Evolutionary conservation across 2,329 filamentous ascomycete species (phyloP).

Genomic region (Aspergillus bombycis): DNA sequence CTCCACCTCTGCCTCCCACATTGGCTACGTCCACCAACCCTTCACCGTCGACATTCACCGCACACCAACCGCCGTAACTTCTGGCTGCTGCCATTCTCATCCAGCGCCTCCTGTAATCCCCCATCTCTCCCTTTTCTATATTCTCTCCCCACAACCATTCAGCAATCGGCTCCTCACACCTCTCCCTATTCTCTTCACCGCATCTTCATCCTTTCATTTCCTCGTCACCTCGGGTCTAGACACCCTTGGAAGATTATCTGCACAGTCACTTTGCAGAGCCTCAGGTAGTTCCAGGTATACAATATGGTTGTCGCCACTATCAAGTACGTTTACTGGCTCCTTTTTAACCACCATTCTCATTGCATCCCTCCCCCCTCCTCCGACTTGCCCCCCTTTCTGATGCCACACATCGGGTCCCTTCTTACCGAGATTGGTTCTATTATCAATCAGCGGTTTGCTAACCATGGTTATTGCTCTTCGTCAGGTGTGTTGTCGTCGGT

Average conservation of each 20-base stretch:
- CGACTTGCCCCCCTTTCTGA: constrained; percentile 13
- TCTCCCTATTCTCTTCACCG: constrained; percentile 7
- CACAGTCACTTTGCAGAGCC: constrained; percentile 15
- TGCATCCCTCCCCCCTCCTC: constrained; percentile 12
- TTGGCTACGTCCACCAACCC: constrained; percentile 20
- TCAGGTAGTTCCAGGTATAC: constrained; percentile 18
- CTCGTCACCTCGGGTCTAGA: constrained; percentile 22
- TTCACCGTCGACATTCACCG: constrained; percentile 17
- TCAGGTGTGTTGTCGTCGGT: constrained; percentile 95
- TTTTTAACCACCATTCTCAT: constrained; percentile 13
- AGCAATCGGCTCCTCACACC: constrained; percentile 12
- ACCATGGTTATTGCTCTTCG: constrained; percentile 20
- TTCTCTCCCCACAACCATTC: constrained; percentile 5
- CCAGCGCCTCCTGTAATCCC: constrained; percentile 12
- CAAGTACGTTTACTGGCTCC: constrained; percentile 53
- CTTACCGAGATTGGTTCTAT: constrained; percentile 16
- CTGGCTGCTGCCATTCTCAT: constrained; percentile 17
- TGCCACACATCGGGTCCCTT: constrained; percentile 2
- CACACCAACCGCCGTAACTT: constrained; percentile 16
- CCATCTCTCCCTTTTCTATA: constrained; percentile 9
- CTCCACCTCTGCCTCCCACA: constrained; percentile 33
- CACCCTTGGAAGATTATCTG: constrained; percentile 16
- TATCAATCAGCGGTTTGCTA: constrained; percentile 17
- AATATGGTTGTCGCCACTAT: constrained; percentile 66
- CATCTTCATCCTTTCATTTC: constrained; percentile 14